Percentiles rank a stretch among this genome's conserved stretches.
Evolutionary conservation across 768 basidiomycete genomes (phyloP).

Genomic region (Naganishia friedmannii): DNA sequence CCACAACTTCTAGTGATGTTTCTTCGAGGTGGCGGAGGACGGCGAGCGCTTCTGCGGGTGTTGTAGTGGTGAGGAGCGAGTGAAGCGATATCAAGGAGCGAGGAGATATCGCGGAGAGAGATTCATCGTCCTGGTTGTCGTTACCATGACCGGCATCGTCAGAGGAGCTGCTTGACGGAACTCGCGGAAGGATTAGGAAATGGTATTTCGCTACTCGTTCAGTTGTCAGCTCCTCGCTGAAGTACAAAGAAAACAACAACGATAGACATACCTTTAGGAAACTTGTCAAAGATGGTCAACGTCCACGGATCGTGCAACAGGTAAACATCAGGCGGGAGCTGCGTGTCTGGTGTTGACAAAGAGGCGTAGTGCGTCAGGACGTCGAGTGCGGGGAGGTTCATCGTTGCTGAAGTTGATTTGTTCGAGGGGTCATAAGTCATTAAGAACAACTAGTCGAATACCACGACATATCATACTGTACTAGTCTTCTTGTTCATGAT

Average conservation of each 20-base stretch:
- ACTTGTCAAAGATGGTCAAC: conserved; percentile 48
- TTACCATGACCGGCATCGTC: no score
- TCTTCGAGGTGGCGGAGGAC: conserved; percentile 60
- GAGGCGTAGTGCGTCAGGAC: not conserved
- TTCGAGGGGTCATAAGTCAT: no score
- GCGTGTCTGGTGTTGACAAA: not conserved
- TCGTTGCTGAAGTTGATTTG: not conserved
- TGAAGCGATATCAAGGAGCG: conserved; percentile 25
- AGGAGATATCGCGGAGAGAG: not conserved
- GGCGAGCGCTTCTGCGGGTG: conserved; percentile 50
- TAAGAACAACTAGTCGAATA: no score
- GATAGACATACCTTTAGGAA: conserved; percentile 39
- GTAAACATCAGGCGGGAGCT: not conserved
- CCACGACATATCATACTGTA: no score
- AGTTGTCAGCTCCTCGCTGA: not conserved
- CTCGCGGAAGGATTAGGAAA: conserved; percentile 75
- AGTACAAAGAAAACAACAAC: not conserved
- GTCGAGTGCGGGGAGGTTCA: conserved; percentile 6
- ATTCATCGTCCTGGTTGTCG: no score
- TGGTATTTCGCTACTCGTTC: conserved; percentile 68
- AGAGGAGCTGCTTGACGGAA: conserved; percentile 36
- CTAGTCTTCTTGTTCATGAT: no score
- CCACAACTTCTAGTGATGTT: conserved; percentile 61
- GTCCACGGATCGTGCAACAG: conserved; percentile 27
- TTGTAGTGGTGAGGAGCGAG: conserved; percentile 35